A percentile compares a stretch with the other conserved stretches of the same genome.
Conservation (phyloP, 73 alveolate species). For the Paramecium tetraurelia region DNA sequence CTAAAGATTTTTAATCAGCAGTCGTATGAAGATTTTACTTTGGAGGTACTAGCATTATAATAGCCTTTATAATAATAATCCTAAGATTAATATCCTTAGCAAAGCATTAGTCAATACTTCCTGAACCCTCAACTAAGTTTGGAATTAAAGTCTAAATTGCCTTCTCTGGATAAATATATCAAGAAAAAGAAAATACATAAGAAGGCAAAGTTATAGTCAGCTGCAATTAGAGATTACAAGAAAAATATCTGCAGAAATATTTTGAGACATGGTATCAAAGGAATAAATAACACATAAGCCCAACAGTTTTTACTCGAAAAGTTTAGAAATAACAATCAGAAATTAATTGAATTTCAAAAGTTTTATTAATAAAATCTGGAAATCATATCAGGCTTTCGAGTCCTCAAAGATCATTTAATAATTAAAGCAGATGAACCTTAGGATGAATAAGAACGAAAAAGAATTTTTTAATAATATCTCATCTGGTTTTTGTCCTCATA, state of each 20-base stretch:
- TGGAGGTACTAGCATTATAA: background rate
- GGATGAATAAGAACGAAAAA: background rate
- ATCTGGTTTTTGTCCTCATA: conserved; percentile 17
- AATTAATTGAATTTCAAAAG: background rate
- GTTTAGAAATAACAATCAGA: background rate
- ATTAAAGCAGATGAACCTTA: background rate
- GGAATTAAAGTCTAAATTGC: background rate
- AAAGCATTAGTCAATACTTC: background rate
- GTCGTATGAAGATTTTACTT: background rate
- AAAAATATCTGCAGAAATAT: conserved; percentile 41
- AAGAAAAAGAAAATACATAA: conserved; percentile 26
- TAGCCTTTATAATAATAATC: background rate
- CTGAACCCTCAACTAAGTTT: background rate
- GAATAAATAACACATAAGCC: background rate
- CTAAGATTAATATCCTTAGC: background rate
- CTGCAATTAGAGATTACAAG: conserved; percentile 44
- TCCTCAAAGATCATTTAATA: background rate
- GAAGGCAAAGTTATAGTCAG: background rate
- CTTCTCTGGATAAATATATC: conserved; percentile 2
- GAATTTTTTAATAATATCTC: conserved; percentile 6
- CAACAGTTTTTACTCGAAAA: background rate
- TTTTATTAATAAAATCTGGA: background rate
- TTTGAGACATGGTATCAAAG: conserved; percentile 31
- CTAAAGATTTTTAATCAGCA: background rate
- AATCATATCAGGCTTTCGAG: conserved; percentile 14